Evolutionary conservation across 257 asterid species (phyloP), one percentile per base, ranked within the genome.

Genomic region (Gynochthodes officinalis): DNA sequence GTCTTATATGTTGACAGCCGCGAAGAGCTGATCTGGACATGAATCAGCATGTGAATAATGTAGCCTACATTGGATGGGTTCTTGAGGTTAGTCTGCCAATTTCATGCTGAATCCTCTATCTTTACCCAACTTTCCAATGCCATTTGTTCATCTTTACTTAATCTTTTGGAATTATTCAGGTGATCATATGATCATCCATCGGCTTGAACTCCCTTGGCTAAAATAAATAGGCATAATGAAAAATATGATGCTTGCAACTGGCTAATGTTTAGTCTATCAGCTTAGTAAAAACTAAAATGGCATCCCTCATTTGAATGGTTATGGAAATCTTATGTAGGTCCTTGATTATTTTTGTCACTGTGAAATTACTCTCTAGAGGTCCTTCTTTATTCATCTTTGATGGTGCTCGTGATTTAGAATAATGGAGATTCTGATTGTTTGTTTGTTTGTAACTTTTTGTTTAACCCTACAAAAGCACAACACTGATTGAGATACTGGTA

Each of bases 51-150:
- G 94, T 93, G 61, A 93, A 93, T 84, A 93, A 93, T 63, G 98
- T 93, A 60, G 71, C 98, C 63, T 93, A 93, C 89, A 90, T 93
- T 55, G 98, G 97, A 74, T 93, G 98, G 98, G 90, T 93, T 76
- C 86, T 90, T 18, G 98, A 93, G 98, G 98, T 93, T 75, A 27
- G 92, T 84, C 39, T 33, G 76, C 70, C 65, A 55, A 43, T 72
- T 21, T 7, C 18, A 30, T 37, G n/a, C 64, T 50, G 19, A 13
- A 57, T 8, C 21, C n/a, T 73, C 42, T 76, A 73, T 68, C 58
- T 62, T 50, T 27, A 23, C 10, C 42, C 16, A 40, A 37, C 8
- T 44, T 55, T 37, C 13, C 3, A 52, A 37, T 16, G 35, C 39
- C 53, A 58, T 33, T 21, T 50, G 12, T 46, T 8, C 9, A 40